Evolutionary conservation across 2,329 filamentous ascomycete genomes (phyloP), one percentile per base, ranked within the genome.

Genomic region (Orbilia ellipsospora): DNA sequence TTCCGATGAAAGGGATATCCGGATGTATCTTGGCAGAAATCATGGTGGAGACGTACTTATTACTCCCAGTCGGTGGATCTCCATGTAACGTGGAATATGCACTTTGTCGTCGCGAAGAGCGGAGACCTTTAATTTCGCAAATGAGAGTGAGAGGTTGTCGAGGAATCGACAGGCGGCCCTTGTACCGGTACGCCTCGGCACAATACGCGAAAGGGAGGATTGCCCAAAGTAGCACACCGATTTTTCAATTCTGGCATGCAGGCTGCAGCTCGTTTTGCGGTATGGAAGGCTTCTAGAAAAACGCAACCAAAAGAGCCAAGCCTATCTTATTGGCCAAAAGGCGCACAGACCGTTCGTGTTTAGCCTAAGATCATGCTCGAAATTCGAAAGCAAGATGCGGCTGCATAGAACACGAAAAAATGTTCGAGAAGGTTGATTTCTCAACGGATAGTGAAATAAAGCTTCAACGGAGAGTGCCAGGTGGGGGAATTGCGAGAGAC

Each of bases 131-230:
- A 75, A 75, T 75, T 69, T 75, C 64, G 72, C 72, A 74, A 67
- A 68, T 56, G 55, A 60, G 31, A 50, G 31, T 26, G 57, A 68
- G 56, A 67, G 56, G 56, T 73, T 52, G 64, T 51, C 45, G 31
- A 61, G 69, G 62, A 52, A 54, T 56, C 31, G 40, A 55, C 61
- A 74, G 56, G 70, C 63, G 51, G 64, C 57, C 72, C 72, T 75
- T 75, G 72, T 75, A 75, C 72, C 57, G 72, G 72, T 75, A 75
- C 72, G 59, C 61, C 72, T 75, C 72, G 72, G 72, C 69, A 75
- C 72, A 75, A 69, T 75, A 75, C 72, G 72, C 72, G 72, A 75
- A 64, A 75, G 62, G 57, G 64, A 60, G 55, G n/a, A 69, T 75
- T 75, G 72, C 72, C 72, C 64, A 59, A 75, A 75, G 64, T 36